A percentile compares a stretch with the other conserved stretches of the same genome.
Evolutionary conservation across 495 filamentous ascomycete species (phyloP).

Genomic region (Ramalina intermedia): DNA sequence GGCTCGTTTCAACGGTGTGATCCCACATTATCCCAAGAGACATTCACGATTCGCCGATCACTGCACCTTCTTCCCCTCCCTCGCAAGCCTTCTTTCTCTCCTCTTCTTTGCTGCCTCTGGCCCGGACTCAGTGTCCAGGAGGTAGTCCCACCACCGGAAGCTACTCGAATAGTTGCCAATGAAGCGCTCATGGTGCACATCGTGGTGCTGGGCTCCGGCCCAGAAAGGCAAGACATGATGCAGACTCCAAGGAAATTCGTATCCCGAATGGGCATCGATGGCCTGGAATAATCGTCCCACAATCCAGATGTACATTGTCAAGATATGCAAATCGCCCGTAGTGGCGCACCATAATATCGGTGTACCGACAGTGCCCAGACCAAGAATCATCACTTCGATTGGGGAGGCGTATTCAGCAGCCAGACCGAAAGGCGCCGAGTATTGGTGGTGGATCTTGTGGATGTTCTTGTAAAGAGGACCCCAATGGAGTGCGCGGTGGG

Average conservation of each 20-base stretch:
- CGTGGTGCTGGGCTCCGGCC: constrained; percentile 94
- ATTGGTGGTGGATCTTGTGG: constrained; percentile 98
- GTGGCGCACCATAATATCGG: constrained; percentile 78
- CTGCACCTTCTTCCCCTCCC: constrained; percentile 50
- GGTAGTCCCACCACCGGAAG: constrained; percentile 98
- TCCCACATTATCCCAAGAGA: too few species aligned
- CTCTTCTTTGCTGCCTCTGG: constrained; percentile 74
- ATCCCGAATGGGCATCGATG: constrained; percentile 92
- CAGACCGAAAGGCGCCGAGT: constrained; percentile 91
- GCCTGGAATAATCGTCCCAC: constrained; percentile 86
- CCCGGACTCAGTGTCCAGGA: constrained; percentile 84
- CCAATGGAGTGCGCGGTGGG: constrained; percentile 88
- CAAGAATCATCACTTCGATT: constrained; percentile 95
- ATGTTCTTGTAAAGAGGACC: constrained; percentile 85
- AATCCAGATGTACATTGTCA: constrained; percentile 98
- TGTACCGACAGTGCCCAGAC: constrained; percentile 69
- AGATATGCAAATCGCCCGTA: constrained; percentile 76
- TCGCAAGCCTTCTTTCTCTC: constrained; percentile 59
- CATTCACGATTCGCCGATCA: constrained; percentile 18
- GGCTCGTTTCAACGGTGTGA: too few species aligned
- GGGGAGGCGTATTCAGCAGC: constrained; percentile 96
- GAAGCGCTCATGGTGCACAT: constrained; percentile 92
- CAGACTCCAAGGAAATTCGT: constrained; percentile 94
- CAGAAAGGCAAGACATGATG: constrained; percentile 95
- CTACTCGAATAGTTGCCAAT: constrained; percentile 95